Percentiles rank a stretch among this genome's conserved stretches.
These are phyloP conservation scores for Meira nashicola DNA, from an alignment of 1,284 basidiomycete species.

Conservation along the genomic window DNA sequence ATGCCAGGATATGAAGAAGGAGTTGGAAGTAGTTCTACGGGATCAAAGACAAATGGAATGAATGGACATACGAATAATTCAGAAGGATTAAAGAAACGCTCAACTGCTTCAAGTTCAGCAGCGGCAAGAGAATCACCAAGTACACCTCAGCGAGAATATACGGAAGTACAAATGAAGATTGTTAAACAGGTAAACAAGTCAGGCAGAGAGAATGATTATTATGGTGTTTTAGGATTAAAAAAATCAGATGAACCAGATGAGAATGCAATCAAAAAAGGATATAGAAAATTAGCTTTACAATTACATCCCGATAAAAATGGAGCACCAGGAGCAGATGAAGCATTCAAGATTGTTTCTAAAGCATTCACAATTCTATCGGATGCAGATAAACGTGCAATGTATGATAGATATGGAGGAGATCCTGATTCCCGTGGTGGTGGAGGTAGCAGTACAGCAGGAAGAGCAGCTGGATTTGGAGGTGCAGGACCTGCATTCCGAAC, in stretches of 20 bases:
- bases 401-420: conserved; percentile 77
- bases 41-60: background rate
- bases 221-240: conserved; percentile 81
- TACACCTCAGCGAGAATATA: conserved; percentile 70
- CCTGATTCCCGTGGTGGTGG: conserved; percentile 68
- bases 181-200: conserved; percentile 74
- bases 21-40: background rate
- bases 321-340: conserved; percentile 95
- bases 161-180: conserved; percentile 73
- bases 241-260: conserved; percentile 70
- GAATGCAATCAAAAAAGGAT: conserved; percentile 77
- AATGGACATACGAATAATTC: background rate
- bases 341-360: conserved; percentile 98
- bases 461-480: conserved; percentile 19
- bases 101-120: conserved; percentile 67
- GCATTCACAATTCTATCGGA: conserved; percentile 94
- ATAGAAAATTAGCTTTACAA: conserved; percentile 91
- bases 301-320: conserved; percentile 97
- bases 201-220: conserved; percentile 78
- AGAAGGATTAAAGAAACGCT: conserved; percentile 18
- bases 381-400: conserved; percentile 81
- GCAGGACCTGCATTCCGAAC: conserved; percentile 16
- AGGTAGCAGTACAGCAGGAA: conserved; percentile 21
- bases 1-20: conserved; percentile 35
- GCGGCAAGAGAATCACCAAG: conserved; percentile 57